These are phyloP conservation scores for Sporothrix brunneoviolacea DNA, from an alignment of 2,329 filamentous ascomycete species.

Conservation along the genomic window DNA sequence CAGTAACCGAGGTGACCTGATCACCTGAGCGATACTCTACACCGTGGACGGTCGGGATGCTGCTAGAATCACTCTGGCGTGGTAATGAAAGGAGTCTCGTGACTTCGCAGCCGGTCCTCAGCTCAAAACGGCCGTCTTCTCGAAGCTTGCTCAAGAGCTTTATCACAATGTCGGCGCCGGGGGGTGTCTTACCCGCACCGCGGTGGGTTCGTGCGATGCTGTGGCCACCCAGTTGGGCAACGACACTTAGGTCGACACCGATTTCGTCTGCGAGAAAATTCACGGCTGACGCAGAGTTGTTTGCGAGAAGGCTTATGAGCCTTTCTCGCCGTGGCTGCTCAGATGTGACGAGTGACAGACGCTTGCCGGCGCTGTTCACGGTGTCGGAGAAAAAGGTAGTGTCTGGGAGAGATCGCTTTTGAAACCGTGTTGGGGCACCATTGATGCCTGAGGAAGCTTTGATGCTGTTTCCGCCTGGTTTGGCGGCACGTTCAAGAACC, in stretches of 20 bases:
- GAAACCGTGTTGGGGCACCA: conserved; percentile 82
- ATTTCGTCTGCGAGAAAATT: conserved; percentile 99
- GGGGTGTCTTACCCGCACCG: conserved; percentile 98
- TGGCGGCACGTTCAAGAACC: conserved; percentile 53
- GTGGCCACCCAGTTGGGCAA: conserved; percentile 86
- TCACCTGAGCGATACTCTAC: conserved; percentile 79
- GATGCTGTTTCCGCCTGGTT: conserved; percentile 85
- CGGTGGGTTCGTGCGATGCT: conserved; percentile 94
- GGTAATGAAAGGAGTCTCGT: conserved; percentile 37
- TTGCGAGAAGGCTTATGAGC: conserved; percentile 96
- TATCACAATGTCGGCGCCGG: conserved; percentile 99
- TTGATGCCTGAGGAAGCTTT: conserved; percentile 99
- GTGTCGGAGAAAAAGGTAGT: conserved; percentile 49
- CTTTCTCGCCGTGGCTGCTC: conserved; percentile 25
- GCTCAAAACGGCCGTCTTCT: conserved; percentile 36
- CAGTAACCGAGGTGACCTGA: conserved; percentile 64
- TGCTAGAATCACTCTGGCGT: not conserved
- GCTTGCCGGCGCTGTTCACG: conserved; percentile 45
- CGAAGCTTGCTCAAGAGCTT: conserved; percentile 54
- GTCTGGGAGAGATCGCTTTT: conserved; percentile 32
- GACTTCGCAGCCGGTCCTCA: conserved; percentile 48
- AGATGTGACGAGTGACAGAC: conserved; percentile 26
- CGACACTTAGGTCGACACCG: conserved; percentile 92
- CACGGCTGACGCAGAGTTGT: conserved; percentile 93
- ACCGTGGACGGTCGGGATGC: conserved; percentile 55